These are phyloP conservation scores for Lentinula detonsa DNA, from an alignment of 768 basidiomycete species.

Conservation along the genomic window DNA sequence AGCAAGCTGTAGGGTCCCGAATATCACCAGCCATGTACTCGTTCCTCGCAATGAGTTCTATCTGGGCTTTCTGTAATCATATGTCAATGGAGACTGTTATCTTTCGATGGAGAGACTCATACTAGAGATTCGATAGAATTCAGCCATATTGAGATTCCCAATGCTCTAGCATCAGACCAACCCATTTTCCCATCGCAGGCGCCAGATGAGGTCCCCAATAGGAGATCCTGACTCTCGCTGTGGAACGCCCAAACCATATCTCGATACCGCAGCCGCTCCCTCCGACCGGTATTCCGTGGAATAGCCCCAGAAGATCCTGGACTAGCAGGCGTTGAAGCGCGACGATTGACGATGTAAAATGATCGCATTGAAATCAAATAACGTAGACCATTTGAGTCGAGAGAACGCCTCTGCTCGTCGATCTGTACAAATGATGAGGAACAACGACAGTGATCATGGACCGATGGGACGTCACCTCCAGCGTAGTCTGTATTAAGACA, in stretches of 20 bases:
- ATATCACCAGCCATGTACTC: constrained; percentile 85
- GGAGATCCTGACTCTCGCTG: constrained; percentile 86
- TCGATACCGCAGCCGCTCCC: constrained; percentile 81
- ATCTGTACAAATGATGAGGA: constrained; percentile 40
- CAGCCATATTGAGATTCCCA: constrained; percentile 89
- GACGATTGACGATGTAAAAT: constrained; percentile 78
- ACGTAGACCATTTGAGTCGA: constrained; percentile 89
- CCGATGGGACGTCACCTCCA: constrained; percentile 55
- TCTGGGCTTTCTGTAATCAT: constrained; percentile 55
- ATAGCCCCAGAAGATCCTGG: constrained; percentile 35
- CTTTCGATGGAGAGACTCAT: constrained; percentile 18
- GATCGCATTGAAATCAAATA: constrained; percentile 92
- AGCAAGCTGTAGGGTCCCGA: constrained; percentile 86
- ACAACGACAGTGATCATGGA: not conserved
- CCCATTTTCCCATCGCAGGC: constrained; percentile 82
- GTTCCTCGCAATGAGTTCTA: constrained; percentile 87
- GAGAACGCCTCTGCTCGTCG: constrained; percentile 83
- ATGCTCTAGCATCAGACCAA: constrained; percentile 82
- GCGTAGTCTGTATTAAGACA: constrained; percentile 79
- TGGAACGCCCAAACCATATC: constrained; percentile 98
- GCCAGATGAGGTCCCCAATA: constrained; percentile 62
- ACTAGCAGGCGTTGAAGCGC: constrained; percentile 44
- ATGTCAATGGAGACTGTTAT: not conserved
- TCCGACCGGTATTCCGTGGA: constrained; percentile 45
- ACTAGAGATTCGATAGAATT: constrained; percentile 76